A percentile compares a stretch with the other conserved stretches of the same genome.
Evolutionary conservation across 495 filamentous ascomycete genomes (phyloP).

Genomic region (Zalerion maritima): DNA sequence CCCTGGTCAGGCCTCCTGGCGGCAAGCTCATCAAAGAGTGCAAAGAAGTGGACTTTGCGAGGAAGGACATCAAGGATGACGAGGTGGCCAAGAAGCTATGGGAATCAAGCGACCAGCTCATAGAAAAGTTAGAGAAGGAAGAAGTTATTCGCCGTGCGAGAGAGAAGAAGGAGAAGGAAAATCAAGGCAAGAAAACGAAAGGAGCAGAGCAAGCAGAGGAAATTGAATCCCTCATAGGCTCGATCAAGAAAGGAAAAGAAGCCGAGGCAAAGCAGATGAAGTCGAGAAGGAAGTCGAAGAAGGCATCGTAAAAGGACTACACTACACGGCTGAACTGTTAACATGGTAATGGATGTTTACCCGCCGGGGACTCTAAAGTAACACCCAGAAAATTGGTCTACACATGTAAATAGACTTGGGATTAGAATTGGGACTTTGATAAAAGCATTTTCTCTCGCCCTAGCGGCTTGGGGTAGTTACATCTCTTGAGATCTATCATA

Average conservation of each 20-base stretch:
- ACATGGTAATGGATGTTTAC: not conserved
- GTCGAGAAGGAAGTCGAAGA: slow-evolving; percentile 26
- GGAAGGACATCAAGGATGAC: slow-evolving; percentile 66
- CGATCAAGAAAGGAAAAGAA: slow-evolving; percentile 26
- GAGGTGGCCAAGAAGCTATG: slow-evolving; percentile 68
- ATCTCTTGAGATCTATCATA: too few species aligned
- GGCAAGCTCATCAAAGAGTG: slow-evolving; percentile 83
- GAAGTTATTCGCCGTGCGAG: slow-evolving; percentile 49
- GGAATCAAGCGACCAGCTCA: slow-evolving; percentile 73
- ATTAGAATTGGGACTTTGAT: too few species aligned
- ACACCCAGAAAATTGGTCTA: too few species aligned
- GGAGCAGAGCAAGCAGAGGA: slow-evolving; percentile 27
- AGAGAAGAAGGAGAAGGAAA: slow-evolving; percentile 53
- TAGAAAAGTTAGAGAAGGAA: slow-evolving; percentile 72
- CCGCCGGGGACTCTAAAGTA: not conserved
- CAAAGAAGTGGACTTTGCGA: slow-evolving; percentile 50
- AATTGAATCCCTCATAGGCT: slow-evolving; percentile 24
- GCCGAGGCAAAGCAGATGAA: slow-evolving; percentile 17
- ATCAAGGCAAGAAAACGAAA: slow-evolving; percentile 27
- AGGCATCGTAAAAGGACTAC: slow-evolving; percentile 9
- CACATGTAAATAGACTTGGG: too few species aligned
- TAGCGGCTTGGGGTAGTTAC: too few species aligned
- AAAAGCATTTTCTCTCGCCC: too few species aligned
- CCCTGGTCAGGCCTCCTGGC: slow-evolving; percentile 42
- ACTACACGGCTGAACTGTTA: not conserved